Evolutionary conservation across 2,329 filamentous ascomycete species (phyloP).

Genomic region (Grosmannia serpens): DNA sequence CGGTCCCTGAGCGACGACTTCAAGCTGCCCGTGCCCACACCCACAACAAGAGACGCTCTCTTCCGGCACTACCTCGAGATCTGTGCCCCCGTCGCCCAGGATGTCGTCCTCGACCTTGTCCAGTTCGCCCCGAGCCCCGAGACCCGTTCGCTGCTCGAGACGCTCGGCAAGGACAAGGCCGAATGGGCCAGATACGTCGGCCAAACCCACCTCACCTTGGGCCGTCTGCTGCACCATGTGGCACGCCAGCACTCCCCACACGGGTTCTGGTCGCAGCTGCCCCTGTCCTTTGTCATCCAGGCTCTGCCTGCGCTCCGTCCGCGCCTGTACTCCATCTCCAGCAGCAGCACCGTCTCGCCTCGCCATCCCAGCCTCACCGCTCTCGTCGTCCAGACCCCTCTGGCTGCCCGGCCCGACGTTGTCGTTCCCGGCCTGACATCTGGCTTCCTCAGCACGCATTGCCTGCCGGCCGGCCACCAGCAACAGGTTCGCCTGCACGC

Average conservation of each 20-base stretch:
- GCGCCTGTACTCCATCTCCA: neutral
- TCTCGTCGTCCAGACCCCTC: neutral
- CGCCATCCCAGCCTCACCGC: neutral
- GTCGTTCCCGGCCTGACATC: neutral
- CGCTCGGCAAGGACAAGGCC: too few relatives aligned
- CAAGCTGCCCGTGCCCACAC: neutral
- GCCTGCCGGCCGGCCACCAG: too few relatives aligned
- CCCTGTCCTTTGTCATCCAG: neutral
- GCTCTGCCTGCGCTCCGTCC: neutral
- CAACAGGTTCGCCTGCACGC: too few relatives aligned
- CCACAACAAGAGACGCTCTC: neutral
- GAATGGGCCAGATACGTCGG: neutral
- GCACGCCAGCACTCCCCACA: neutral
- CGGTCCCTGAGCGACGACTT: neutral
- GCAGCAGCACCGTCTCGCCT: neutral
- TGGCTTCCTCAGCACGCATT: neutral
- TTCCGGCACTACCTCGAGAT: constrained; percentile 1
- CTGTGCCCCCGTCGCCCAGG: neutral
- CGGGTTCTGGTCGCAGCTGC: neutral
- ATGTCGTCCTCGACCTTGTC: neutral
- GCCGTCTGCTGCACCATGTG: neutral
- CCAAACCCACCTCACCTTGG: neutral
- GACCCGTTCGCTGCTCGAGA: neutral
- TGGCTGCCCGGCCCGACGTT: neutral
- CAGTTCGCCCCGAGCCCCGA: neutral